Base-by-base conservation (phyloP, 208 protist species). In the Wallacemonas sp. region DNA sequence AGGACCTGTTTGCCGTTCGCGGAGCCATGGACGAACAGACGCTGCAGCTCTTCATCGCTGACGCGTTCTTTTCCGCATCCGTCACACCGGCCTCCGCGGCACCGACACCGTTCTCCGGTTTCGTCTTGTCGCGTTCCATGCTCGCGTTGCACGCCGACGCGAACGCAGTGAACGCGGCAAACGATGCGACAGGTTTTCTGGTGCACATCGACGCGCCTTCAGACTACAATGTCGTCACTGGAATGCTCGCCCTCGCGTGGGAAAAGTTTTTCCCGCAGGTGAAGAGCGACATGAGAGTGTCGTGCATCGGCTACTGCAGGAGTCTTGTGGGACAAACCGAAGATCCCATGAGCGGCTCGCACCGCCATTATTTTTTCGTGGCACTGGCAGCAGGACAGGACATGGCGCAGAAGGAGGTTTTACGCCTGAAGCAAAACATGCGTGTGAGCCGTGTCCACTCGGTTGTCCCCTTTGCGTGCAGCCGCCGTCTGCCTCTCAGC, bases 361-460 rank as follows among this genome's bases (percentile, higher is more conserved):
- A 82, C 67, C 57, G 79, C 1, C 86, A 92, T 59, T 86, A 86
- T 69, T 92, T 92, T 77, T 94, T 90, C 69, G 70, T 76, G 16
- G 80, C 77, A 2, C 29, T 59, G n/a, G 18, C 49, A 38, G 31
- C 29, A 32, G 66, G 63, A 52, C 0, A 36, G 7, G 64, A 70
- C 20, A 59, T 26, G 31, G 44, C 49, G n/a, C 48, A 61, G 38
- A 48, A 55, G 4, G 23, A 76, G 12, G 57, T 55, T 14, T 26
- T 52, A 23, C 61, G 26, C 42, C 33, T 32, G 18, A 71, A 76
- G 63, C 65, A 48, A 36, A 54, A 81, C 41, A 63, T 67, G 23
- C 50, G 76, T n/a, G 64, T 89, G 67, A 42, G 72, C 42, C 69
- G 57, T 18, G 65, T 92, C 10, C 77, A 80, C 23, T 75, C 76